phyloP scores from a whole-genome alignment of 2,329 filamentous ascomycete genomes.

The Sclerotinia trifoliorum region DNA sequence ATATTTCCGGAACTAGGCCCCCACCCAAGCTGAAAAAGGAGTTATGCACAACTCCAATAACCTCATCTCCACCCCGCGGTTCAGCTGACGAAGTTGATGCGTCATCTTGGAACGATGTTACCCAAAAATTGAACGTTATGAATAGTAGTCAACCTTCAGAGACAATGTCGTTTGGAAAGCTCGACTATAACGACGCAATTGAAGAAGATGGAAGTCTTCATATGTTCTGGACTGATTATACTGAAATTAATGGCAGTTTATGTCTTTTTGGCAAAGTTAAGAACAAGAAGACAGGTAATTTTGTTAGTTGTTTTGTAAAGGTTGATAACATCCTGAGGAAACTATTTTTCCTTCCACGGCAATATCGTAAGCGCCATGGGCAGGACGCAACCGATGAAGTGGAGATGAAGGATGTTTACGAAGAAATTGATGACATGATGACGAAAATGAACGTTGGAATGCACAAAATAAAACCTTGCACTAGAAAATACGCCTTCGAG shows the following conservation, averaged over 20 bases:
- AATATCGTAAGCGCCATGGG: conserved; percentile 60
- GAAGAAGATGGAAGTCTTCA: conserved; percentile 88
- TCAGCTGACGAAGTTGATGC: conserved; percentile 66
- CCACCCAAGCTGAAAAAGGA: conserved; percentile 73
- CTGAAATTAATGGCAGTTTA: conserved; percentile 84
- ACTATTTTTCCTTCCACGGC: conserved; percentile 85
- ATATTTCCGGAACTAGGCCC: conserved; percentile 78
- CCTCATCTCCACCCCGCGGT: conserved; percentile 70
- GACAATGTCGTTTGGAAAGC: conserved; percentile 68
- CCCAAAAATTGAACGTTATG: conserved; percentile 80
- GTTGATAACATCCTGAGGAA: conserved; percentile 92
- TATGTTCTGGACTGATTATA: conserved; percentile 98
- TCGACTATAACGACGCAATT: conserved; percentile 80
- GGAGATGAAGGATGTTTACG: conserved; percentile 83
- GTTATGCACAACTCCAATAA: conserved; percentile 67
- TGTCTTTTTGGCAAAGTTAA: conserved; percentile 96
- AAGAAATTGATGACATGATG: conserved; percentile 87
- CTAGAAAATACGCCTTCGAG: conserved; percentile 94
- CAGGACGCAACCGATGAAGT: conserved; percentile 74
- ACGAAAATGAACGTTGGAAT: conserved; percentile 78
- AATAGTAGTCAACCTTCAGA: conserved; percentile 70
- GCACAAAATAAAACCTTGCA: conserved; percentile 91
- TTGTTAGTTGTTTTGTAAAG: conserved; percentile 93
- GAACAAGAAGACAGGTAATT: conserved; percentile 75
- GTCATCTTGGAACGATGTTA: conserved; percentile 84